These are phyloP conservation scores for Bipolaris bicolor DNA, from an alignment of 2,329 filamentous ascomycete genomes.

Conservation along the genomic window DNA sequence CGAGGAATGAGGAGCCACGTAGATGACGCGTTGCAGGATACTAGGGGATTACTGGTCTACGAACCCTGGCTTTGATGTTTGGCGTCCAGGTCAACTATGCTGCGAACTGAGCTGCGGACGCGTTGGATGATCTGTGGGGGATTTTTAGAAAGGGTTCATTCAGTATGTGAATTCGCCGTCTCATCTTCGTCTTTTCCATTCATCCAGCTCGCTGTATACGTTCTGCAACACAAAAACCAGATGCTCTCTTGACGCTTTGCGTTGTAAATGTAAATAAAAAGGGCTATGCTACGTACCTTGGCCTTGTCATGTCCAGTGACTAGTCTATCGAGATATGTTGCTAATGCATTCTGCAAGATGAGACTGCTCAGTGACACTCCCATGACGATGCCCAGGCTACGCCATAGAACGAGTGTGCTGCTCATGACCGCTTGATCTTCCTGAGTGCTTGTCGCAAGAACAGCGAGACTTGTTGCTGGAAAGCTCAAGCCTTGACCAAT, in stretches of 20 bases:
- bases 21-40: not conserved
- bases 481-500: conserved; percentile 52
- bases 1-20: too few relatives aligned
- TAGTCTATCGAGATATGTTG: conserved; percentile 62
- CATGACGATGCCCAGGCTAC: conserved; percentile 73
- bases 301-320: conserved; percentile 66
- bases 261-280: not conserved
- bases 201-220: not conserved
- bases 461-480: conserved; percentile 51
- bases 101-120: conserved; percentile 58
- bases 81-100: conserved; percentile 54
- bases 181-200: not conserved
- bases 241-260: not conserved
- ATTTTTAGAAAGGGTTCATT: conserved; percentile 9
- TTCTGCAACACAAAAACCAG: not conserved
- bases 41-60: not conserved
- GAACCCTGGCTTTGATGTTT: conserved; percentile 57
- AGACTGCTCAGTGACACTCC: conserved; percentile 75
- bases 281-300: conserved; percentile 41
- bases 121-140: conserved; percentile 50
- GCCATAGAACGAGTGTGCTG: conserved; percentile 73
- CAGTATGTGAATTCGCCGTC: not conserved
- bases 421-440: conserved; percentile 60
- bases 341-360: conserved; percentile 73
- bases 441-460: conserved; percentile 51